Evolutionary conservation across 1,284 basidiomycete species (phyloP).

Genomic region (Papiliotrema laurentii): DNA sequence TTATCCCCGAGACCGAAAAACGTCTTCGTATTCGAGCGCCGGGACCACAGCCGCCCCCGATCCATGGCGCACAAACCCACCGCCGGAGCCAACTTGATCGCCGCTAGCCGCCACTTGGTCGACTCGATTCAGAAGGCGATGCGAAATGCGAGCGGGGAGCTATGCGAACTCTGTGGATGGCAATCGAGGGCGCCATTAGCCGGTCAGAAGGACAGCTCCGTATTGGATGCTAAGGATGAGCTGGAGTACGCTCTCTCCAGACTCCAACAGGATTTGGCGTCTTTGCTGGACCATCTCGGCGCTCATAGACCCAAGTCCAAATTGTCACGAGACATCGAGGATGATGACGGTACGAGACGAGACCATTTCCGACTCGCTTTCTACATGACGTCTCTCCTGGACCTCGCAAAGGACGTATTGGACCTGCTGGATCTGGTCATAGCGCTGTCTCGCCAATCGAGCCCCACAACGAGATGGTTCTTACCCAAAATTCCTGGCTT

Average conservation of each 20-base stretch:
- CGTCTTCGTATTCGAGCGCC: neutral
- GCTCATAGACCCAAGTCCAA: no score
- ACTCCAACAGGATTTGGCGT: conserved; percentile 5
- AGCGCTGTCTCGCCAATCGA: neutral
- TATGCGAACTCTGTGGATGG: conserved; percentile 1
- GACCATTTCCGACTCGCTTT: conserved; percentile 42
- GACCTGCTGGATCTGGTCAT: conserved; percentile 16
- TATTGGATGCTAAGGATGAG: conserved; percentile 1
- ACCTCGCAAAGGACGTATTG: conserved; percentile 33
- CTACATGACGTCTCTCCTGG: conserved; percentile 41
- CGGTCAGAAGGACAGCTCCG: neutral
- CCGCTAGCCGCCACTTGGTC: neutral
- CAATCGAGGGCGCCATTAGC: neutral
- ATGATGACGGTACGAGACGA: conserved; percentile 3
- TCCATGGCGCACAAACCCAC: neutral
- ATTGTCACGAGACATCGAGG: no score
- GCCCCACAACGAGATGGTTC: neutral
- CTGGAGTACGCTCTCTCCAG: conserved; percentile 4
- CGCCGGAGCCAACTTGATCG: neutral
- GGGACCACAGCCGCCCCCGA: neutral
- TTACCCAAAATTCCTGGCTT: conserved; percentile 2
- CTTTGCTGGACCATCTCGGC: conserved; percentile 3
- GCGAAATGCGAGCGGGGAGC: neutral
- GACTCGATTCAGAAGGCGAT: neutral
- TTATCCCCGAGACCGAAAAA: neutral